Evolutionary conservation across 306 rosid species (phyloP).

Genomic region (Ceratonia siliqua): DNA sequence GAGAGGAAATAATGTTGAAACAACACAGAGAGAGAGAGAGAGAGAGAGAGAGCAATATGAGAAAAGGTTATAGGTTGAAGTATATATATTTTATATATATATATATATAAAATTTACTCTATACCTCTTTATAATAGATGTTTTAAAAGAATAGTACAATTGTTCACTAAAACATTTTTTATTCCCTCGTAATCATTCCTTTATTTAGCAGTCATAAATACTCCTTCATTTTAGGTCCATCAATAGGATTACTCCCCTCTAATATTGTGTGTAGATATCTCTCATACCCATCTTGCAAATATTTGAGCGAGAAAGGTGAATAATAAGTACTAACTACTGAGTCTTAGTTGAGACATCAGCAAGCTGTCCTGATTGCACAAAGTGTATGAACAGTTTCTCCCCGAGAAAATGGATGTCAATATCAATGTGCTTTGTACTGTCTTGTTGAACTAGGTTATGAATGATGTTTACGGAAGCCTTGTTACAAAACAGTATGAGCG

Average conservation of each 20-base stretch:
- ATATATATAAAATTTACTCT: too few species aligned
- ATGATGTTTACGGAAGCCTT: background rate
- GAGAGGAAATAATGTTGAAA: background rate
- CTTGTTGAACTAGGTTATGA: too few species aligned
- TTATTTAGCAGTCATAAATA: background rate
- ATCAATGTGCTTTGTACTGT: background rate
- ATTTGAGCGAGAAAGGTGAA: background rate
- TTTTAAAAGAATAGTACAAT: too few species aligned
- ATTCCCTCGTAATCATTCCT: background rate
- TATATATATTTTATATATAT: background rate
- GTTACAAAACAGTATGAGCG: background rate
- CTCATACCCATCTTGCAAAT: background rate
- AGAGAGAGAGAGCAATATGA: background rate
- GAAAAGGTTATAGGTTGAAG: background rate
- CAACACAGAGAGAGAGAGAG: background rate
- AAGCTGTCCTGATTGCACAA: background rate
- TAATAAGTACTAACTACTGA: background rate
- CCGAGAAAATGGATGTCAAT: background rate
- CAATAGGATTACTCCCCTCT: background rate
- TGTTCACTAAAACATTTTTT: too few species aligned
- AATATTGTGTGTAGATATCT: background rate
- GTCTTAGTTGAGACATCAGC: background rate
- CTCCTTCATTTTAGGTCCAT: background rate
- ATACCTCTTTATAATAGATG: too few species aligned
- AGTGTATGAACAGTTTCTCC: background rate